Percentiles rank a stretch among this genome's conserved stretches.
Conservation (phyloP, 176 grass and related monocot species). For the Puya raimondii region DNA sequence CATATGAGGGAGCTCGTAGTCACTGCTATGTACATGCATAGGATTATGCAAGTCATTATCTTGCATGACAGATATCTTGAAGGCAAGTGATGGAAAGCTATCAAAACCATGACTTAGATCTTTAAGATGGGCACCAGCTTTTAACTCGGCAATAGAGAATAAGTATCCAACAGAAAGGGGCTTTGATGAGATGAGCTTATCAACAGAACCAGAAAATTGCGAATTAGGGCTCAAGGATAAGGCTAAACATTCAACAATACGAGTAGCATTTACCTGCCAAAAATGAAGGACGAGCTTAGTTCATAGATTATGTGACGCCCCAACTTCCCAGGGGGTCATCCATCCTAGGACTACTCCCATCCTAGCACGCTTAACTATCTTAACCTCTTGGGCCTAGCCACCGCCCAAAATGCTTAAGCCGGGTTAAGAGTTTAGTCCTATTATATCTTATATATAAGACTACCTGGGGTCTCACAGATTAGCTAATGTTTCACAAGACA, state of each 20-base stretch:
- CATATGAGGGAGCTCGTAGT: constrained; percentile 66
- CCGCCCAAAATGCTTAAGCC: no score
- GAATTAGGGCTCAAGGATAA: constrained; percentile 71
- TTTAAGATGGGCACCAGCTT: constrained; percentile 42
- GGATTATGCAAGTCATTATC: constrained; percentile 32
- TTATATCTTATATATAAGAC: no score
- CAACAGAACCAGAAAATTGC: constrained; percentile 78
- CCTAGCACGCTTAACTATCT: no score
- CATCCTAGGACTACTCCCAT: no score
- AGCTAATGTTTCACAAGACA: background rate
- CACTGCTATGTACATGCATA: constrained; percentile 15
- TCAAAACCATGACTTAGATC: constrained; percentile 29
- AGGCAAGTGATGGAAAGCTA: constrained; percentile 22
- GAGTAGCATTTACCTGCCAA: constrained; percentile 51
- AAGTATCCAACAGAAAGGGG: constrained; percentile 83
- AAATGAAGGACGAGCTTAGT: background rate
- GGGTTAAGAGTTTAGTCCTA: no score
- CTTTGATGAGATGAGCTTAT: constrained; percentile 64
- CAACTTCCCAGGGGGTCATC: no score
- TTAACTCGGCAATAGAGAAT: constrained; percentile 84
- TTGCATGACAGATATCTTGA: constrained; percentile 54
- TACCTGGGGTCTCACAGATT: no score
- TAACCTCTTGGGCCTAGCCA: no score
- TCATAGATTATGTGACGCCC: no score
- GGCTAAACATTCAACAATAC: constrained; percentile 69